Evolutionary conservation across 352 stramenopile species (phyloP).

Genomic region (Globisporangium paroecandrum): DNA sequence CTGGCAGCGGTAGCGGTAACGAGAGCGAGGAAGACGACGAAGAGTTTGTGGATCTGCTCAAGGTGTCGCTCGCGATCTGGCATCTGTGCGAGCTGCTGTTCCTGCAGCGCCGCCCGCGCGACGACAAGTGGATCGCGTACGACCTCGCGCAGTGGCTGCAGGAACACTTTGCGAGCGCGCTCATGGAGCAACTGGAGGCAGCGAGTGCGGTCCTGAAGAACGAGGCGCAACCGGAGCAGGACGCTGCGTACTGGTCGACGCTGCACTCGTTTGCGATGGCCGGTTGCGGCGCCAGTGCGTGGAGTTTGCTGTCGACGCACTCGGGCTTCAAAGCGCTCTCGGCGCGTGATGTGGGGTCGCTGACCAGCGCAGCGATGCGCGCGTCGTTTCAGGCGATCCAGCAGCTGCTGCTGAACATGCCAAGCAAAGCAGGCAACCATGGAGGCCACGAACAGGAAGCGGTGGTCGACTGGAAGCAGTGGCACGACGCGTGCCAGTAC

Average conservation of each 20-base stretch:
- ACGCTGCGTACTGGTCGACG: constrained; percentile 62
- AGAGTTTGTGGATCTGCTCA: constrained; percentile 60
- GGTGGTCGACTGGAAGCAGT: constrained; percentile 50
- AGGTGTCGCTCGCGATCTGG: constrained; percentile 77
- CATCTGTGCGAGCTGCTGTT: constrained; percentile 78
- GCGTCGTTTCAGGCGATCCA: constrained; percentile 57
- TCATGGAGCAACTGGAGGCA: constrained; percentile 50
- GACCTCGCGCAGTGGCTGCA: constrained; percentile 72
- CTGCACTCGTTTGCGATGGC: constrained; percentile 53
- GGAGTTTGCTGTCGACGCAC: constrained; percentile 56
- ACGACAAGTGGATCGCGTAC: constrained; percentile 62
- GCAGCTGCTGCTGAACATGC: constrained; percentile 68
- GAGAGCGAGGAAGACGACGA: constrained; percentile 31
- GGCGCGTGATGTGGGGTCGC: constrained; percentile 33
- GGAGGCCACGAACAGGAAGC: constrained; percentile 12
- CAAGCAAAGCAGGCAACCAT: constrained; percentile 21
- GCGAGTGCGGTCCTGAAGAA: constrained; percentile 44
- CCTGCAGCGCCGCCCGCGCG: constrained; percentile 47
- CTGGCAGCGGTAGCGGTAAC: no score
- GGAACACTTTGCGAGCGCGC: constrained; percentile 59
- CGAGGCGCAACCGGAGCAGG: constrained; percentile 32
- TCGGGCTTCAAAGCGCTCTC: constrained; percentile 55
- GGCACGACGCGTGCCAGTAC: constrained; percentile 61
- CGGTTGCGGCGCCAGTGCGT: constrained; percentile 47
- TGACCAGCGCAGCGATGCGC: constrained; percentile 40